Evolutionary conservation across 768 basidiomycete genomes (phyloP), one percentile per base, ranked within the genome.

Genomic region (Polyporus arcularius): DNA sequence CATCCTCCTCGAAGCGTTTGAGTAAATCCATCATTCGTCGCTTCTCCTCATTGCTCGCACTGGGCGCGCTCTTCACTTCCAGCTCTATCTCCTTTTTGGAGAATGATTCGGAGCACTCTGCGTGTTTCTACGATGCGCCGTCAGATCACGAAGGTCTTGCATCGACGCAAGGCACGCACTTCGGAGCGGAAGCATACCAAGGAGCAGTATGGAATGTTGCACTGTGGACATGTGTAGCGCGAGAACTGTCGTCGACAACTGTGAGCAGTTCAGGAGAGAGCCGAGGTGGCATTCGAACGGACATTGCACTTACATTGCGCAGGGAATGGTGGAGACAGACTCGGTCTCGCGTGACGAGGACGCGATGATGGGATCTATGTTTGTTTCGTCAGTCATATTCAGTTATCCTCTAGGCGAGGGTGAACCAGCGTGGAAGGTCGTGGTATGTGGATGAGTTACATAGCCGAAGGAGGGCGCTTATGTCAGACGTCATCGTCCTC

Each of bases 121-220:
- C 76, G 72, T 94, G 92, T 50, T 75, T 69, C 90, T 79, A 78
- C 55, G 55, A 8, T 3, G 46, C 48, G 16, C 11, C 4, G 11
- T 14, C 53, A 4, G 43, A 62, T 2, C 42, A 39, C 2, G n/a
- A 26, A 21, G 38, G 16, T n/a, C 18, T 0, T 11, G 8, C 21
- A 8, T 10, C 26, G 21, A 16, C 38, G 15, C 1, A 31, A 9
- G 57, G 57, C 31, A 71, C 82, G 62, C 72, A 89, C 89, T 74
- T 84, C 77, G 31, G 88, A 88, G 46, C 87, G 85, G 75, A 92
- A 95, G 74, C 93, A 95, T 11, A 77, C 75, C 32, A 94, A 71
- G 30, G 90, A 90, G 74, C 93, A 95, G 67, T 94, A 94, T 0
- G 82, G 82, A 30, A 88, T 75, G 68, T 94, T 94, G 75, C 93